A percentile compares a stretch with the other conserved stretches of the same genome.
These are phyloP conservation scores for Hymenotorrendiella dingleyae DNA, from an alignment of 2,329 filamentous ascomycete species.

Conservation along the genomic window DNA sequence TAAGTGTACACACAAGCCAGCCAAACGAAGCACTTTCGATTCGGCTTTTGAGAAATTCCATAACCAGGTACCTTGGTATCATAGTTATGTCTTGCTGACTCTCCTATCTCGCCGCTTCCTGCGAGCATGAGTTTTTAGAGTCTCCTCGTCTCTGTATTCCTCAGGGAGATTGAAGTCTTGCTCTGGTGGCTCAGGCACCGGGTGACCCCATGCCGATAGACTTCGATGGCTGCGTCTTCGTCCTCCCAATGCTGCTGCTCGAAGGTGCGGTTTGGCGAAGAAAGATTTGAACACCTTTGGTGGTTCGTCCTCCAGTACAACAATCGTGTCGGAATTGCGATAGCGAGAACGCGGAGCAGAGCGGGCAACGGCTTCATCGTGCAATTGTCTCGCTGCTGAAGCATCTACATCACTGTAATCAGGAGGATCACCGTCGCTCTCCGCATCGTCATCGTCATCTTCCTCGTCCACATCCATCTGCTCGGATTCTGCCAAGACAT, in stretches of 20 bases:
- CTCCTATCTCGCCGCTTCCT: constrained; percentile 45
- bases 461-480: constrained; percentile 9
- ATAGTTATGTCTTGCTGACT: constrained; percentile 17
- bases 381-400: constrained; percentile 67
- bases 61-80: constrained; percentile 1
- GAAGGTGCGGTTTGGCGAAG: constrained; percentile 64
- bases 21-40: constrained; percentile 34
- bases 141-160: constrained; percentile 41
- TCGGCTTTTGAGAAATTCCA: constrained; percentile 16
- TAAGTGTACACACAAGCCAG: constrained; percentile 18
- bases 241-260: constrained; percentile 71
- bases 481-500: constrained; percentile 31
- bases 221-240: constrained; percentile 64
- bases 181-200: constrained; percentile 67
- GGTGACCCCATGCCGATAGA: constrained; percentile 73
- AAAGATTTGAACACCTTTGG: constrained; percentile 76
- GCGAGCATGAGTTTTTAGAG: constrained; percentile 52
- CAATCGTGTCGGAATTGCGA: constrained; percentile 26
- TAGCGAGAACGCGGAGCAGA: constrained; percentile 28
- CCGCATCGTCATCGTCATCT: constrained; percentile 33
- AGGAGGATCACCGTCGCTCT: constrained; percentile 46
- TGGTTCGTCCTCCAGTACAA: constrained; percentile 23
- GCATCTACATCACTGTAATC: constrained; percentile 67
- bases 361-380: constrained; percentile 36
- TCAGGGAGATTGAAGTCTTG: constrained; percentile 70